Base-by-base conservation (phyloP, 1,284 basidiomycete genomes). In the Cystobasidium pallidum region DNA sequence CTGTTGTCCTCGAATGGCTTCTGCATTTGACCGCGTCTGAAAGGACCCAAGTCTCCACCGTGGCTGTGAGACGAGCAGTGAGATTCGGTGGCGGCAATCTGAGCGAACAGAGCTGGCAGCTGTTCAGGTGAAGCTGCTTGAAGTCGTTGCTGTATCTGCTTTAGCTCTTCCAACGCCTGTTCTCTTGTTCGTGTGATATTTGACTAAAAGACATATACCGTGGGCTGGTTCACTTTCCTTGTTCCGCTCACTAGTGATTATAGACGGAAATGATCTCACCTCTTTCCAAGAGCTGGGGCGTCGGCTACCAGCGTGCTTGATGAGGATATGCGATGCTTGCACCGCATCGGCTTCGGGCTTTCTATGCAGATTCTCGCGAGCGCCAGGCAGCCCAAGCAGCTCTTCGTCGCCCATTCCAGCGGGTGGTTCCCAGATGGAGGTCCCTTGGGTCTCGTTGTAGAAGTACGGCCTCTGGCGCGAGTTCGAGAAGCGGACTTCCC, bases 1-100 rank as follows among this genome's bases (percentile, higher is more conserved):
- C 94, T 86, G 3, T 91, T 91, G 28, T 96, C 92, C 83, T 98
- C 94, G 80, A 99, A 99, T 26, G 92, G 88, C 82, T 92, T 94
- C 83, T 99, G 96, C 96, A 99, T 99, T 84, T 92, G 89, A 2
- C 91, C 91, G 17, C 83, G 86, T 1, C 86, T 86, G 80, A 99
- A 99, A 83, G 84, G 86, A 3, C 96, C 82, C 4, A 97, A 85
- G 80, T 97, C 93, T 0, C 94, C 94, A 2, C 85, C 86, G 75
- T 89, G 85, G 36, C 84, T 81, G 79, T 93, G 89, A 61, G 91
- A 93, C 2, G 90, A 91, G 82, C 92, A 95, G 81, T 97, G 93
- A 32, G 91, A 94, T 80, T 94, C 85, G 65, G 83, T 78, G 11
- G 80, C 79, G 2, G 94, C 94, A 57, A 96, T 85, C 79, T 88